phyloP scores from a whole-genome alignment of 495 filamentous ascomycete species.

The Aspergillus carlsbadensis region DNA sequence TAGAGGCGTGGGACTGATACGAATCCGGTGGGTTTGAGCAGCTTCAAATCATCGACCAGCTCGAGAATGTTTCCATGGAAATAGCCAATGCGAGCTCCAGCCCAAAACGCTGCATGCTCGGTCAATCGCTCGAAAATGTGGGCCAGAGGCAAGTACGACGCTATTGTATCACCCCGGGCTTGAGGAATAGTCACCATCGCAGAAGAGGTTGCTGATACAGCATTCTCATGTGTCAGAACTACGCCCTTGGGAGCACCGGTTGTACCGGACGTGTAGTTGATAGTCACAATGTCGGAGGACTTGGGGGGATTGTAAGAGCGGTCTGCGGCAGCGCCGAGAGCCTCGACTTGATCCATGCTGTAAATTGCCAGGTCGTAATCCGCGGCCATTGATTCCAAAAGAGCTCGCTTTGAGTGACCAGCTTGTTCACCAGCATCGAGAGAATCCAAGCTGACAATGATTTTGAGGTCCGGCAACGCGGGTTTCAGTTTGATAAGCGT shows the following conservation, averaged over 20 bases:
- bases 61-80: constrained; percentile 91
- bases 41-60: constrained; percentile 88
- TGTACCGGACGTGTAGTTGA: constrained; percentile 98
- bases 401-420: constrained; percentile 73
- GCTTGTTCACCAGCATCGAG: constrained; percentile 75
- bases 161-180: constrained; percentile 54
- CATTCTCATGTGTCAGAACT: constrained; percentile 77
- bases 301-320: constrained; percentile 65
- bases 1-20: constrained; percentile 88
- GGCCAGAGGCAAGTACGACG: constrained; percentile 90
- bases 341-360: constrained; percentile 74
- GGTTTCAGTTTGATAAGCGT: constrained; percentile 82
- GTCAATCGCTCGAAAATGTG: constrained; percentile 88
- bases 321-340: constrained; percentile 66
- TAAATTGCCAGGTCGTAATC: constrained; percentile 73
- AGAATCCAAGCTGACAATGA: constrained; percentile 88
- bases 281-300: constrained; percentile 79
- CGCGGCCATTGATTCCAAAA: constrained; percentile 72
- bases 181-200: constrained; percentile 54
- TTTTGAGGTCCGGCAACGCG: constrained; percentile 72
- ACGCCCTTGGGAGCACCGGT: constrained; percentile 96
- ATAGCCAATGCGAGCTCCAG: constrained; percentile 79
- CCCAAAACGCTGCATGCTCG: constrained; percentile 73
- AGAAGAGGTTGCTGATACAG: constrained; percentile 67
- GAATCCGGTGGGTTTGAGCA: constrained; percentile 78